These are phyloP conservation scores for Alternaria brassicicola DNA, from an alignment of 2,329 filamentous ascomycete genomes.

Conservation along the genomic window DNA sequence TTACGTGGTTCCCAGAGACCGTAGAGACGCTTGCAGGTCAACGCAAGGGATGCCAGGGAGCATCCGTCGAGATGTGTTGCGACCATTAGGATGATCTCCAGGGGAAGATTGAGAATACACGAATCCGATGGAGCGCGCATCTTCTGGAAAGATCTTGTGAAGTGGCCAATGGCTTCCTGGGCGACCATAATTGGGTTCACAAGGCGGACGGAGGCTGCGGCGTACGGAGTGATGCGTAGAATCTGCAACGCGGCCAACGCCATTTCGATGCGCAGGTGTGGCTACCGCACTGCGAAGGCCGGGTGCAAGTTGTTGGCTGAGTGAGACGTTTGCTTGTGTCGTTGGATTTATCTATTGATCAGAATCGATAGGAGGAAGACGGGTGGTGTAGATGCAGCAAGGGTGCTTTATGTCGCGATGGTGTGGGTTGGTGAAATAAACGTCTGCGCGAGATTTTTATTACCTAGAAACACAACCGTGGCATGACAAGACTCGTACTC, in stretches of 20 bases:
- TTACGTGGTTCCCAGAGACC: constrained; percentile 1
- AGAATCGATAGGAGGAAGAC: too few species aligned
- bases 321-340: not conserved
- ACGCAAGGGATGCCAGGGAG: constrained; percentile 18
- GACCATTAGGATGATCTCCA: constrained; percentile 25
- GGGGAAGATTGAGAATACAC: constrained; percentile 19
- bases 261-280: not conserved
- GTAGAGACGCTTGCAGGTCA: constrained; percentile 24
- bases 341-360: too few species aligned
- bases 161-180: not conserved
- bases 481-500: too few species aligned
- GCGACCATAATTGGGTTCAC: not conserved
- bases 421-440: too few species aligned
- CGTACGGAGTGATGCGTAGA: not conserved
- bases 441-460: too few species aligned
- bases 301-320: not conserved
- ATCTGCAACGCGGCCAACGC: not conserved
- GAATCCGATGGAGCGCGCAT: constrained; percentile 1
- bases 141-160: constrained; percentile 9
- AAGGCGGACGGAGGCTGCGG: not conserved
- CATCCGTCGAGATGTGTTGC: constrained; percentile 15
- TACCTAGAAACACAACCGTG: too few species aligned
- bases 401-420: too few species aligned
- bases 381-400: too few species aligned
- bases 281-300: not conserved